Evolutionary conservation across 176 grass and related monocot species (phyloP), one percentile per base, ranked within the genome.

Genomic region (Avena sativa): DNA sequence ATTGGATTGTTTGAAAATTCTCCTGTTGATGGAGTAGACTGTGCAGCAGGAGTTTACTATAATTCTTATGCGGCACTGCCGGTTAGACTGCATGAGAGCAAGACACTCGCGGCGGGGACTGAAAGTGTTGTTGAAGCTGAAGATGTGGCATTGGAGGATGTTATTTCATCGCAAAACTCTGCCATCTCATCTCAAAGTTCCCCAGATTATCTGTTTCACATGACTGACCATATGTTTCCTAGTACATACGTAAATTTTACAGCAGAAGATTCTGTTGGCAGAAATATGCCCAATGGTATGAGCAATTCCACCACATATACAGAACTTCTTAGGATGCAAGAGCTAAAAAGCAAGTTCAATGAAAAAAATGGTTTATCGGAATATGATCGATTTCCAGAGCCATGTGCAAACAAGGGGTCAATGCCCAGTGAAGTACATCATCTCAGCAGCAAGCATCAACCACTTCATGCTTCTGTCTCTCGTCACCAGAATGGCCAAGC

Each of bases 121-220:
- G 80, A 64, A 65, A 78, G 36, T 26, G 16, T 57, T 17, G 38
- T 63, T 65, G 74, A 92, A 86, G 79, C 38, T 58, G 91, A 89
- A 78, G 83, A 91, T 55, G 88, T 74, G 62, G 77, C 89, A 70
- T 59, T 83, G 52, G 91, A 87, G 66, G 87, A 87, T 79, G 87
- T 91, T 55, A 48, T 91, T 90, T 96, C 94, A 84, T 90, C 89
- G 17, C 87, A 89, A 48, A 91, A 95, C 53, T 93, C 89, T 51
- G 69, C 89, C 69, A 53, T 96, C 86, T 90, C 94, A 75, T 81
- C 91, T 87, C 89, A 92, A 71, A 93, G 70, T 73, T 93, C 88
- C 26, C 80, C 93, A 75, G 84, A 87, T 67, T 76, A 88, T 76
- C 86, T 55, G 40, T 89, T 82, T 84, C 71, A 63, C 73, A 71